phyloP scores from a whole-genome alignment of 495 filamentous ascomycete species.

The Staphylotrichum longicolle region DNA sequence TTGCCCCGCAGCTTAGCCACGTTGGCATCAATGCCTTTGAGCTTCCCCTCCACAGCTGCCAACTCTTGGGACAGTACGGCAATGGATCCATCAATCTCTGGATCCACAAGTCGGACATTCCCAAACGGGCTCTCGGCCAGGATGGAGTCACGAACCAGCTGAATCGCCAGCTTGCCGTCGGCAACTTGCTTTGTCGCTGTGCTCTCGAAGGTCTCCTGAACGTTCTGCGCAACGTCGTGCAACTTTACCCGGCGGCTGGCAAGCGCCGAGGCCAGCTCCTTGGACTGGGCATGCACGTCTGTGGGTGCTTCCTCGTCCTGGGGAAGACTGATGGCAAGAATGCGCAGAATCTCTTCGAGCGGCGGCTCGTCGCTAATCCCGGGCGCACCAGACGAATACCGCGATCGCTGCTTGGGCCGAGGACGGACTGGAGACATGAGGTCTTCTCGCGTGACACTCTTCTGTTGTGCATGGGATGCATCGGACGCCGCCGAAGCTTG shows the following conservation, averaged over 20 bases:
- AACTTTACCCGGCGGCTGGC: constrained; percentile 36
- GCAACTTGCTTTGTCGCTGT: constrained; percentile 37
- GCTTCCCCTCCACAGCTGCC: constrained; percentile 28
- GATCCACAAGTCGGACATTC: constrained; percentile 41
- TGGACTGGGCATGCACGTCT: constrained; percentile 18
- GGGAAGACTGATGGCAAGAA: constrained; percentile 34
- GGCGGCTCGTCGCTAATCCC: constrained; percentile 28
- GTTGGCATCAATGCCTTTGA: constrained; percentile 30
- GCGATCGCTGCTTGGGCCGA: constrained; percentile 23
- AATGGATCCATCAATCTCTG: constrained; percentile 40
- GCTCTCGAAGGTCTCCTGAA: constrained; percentile 42
- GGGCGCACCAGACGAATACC: constrained; percentile 34
- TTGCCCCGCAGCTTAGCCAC: constrained; percentile 30
- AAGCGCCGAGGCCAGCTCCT: constrained; percentile 27
- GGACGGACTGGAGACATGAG: constrained; percentile 29
- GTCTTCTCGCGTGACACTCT: constrained; percentile 15
- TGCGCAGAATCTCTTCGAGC: constrained; percentile 33
- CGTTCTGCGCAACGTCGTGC: constrained; percentile 35
- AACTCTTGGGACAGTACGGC: constrained; percentile 39
- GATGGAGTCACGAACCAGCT: constrained; percentile 43
- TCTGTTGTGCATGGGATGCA: constrained; percentile 23
- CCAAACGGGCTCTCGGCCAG: constrained; percentile 43
- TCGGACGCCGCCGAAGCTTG: constrained; percentile 13
- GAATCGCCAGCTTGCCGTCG: constrained; percentile 41
- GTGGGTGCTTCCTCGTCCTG: constrained; percentile 18